Conservation (phyloP, 2,329 filamentous ascomycete species). For the Curvularia sp. region DNA sequence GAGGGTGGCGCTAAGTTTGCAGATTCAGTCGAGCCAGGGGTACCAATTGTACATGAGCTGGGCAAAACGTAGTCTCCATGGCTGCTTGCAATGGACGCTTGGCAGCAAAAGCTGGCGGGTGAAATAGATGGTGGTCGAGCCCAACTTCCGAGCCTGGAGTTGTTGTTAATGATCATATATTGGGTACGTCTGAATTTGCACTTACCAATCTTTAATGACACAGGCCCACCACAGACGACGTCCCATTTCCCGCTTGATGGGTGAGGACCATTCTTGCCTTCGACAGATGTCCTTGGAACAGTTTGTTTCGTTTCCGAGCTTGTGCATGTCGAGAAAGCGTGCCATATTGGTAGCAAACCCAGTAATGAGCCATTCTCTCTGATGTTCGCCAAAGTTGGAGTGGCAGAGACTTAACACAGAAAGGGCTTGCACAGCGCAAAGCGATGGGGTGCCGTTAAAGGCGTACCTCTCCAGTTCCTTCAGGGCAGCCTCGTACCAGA, state of each 20-base stretch:
- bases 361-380: conserved; percentile 22
- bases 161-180: background rate
- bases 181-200: background rate
- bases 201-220: conserved; percentile 21
- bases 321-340: conserved; percentile 21
- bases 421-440: conserved; percentile 15
- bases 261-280: conserved; percentile 18
- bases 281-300: conserved; percentile 12
- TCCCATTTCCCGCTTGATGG: conserved; percentile 12
- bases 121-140: conserved; percentile 20
- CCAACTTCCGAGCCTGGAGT: conserved; percentile 18
- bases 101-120: conserved; percentile 21
- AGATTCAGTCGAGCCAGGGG: conserved; percentile 8
- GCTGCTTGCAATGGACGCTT: conserved; percentile 12
- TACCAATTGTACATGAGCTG: conserved; percentile 1
- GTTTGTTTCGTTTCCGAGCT: conserved; percentile 17
- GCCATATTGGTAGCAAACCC: conserved; percentile 19
- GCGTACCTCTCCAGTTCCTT: conserved; percentile 17
- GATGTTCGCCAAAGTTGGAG: conserved; percentile 22
- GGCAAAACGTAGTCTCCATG: conserved; percentile 11
- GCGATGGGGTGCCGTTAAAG: conserved; percentile 10
- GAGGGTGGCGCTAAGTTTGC: conserved; percentile 10
- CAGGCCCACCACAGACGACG: conserved; percentile 23
- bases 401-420: conserved; percentile 18
- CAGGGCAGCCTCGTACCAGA: conserved; percentile 22